Evolutionary conservation across 1,284 basidiomycete species (phyloP).

Genomic region (Sporisorium sorghi): DNA sequence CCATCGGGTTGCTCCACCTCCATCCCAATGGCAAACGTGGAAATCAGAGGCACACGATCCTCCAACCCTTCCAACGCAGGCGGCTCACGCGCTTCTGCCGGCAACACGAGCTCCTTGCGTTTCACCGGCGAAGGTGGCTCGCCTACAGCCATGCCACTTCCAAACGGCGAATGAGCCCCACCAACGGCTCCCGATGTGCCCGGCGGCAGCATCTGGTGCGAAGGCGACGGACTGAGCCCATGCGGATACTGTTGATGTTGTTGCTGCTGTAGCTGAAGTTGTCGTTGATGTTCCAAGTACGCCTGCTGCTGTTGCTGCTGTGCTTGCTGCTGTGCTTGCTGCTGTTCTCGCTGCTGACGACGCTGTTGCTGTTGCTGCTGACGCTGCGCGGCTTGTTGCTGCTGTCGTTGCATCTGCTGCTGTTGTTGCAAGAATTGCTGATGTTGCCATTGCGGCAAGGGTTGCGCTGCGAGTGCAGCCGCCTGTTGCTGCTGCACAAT

Average conservation of each 20-base stretch:
- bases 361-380: conserved; percentile 26
- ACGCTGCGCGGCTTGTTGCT: conserved; percentile 25
- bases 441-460: conserved; percentile 42
- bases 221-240: conserved; percentile 15
- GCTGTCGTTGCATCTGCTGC: conserved; percentile 25
- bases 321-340: conserved; percentile 14
- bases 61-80: conserved; percentile 34
- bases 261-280: conserved; percentile 26
- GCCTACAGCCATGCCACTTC: conserved; percentile 8
- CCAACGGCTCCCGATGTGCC: too few species aligned
- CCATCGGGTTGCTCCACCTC: conserved; percentile 39
- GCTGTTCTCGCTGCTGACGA: conserved; percentile 24
- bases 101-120: conserved; percentile 29
- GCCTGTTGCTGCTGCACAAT: conserved; percentile 30
- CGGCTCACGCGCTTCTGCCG: conserved; percentile 13
- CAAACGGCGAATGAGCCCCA: conserved; percentile 16
- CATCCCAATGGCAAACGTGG: conserved; percentile 38
- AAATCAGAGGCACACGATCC: conserved; percentile 29
- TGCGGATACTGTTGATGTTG: conserved; percentile 25
- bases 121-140: conserved; percentile 29
- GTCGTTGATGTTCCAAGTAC: conserved; percentile 18
- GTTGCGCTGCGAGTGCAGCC: conserved; percentile 23
- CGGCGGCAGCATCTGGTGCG: conserved; percentile 28
- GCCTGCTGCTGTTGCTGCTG: conserved; percentile 35
- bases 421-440: conserved; percentile 43